phyloP scores from a whole-genome alignment of 192 early-diverging fungal species.

The Coemansia umbellata region DNA sequence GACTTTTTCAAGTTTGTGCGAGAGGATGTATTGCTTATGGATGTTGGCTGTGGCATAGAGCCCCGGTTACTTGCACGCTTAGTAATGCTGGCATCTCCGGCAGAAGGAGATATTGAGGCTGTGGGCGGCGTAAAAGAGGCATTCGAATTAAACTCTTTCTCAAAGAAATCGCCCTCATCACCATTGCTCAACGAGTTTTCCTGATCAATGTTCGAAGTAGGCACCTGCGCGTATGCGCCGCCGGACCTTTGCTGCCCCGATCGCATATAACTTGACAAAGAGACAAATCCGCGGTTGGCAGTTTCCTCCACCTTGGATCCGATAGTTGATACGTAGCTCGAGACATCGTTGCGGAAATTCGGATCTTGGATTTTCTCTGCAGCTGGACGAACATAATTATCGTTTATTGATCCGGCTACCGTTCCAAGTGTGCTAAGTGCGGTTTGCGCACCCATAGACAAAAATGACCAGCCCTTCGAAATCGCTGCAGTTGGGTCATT shows the following conservation, averaged over 20 bases:
- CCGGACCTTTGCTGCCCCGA: slow-evolving; percentile 16
- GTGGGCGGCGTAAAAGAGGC: slow-evolving; percentile 22
- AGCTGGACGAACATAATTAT: slow-evolving; percentile 63
- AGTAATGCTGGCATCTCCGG: neutral
- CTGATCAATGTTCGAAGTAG: neutral
- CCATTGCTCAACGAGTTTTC: neutral
- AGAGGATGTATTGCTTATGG: slow-evolving; percentile 2
- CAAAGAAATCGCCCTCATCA: slow-evolving; percentile 27
- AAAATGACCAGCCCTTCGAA: slow-evolving; percentile 63
- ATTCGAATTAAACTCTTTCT: slow-evolving; percentile 16
- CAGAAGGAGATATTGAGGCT: slow-evolving; percentile 2
- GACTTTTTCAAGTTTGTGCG: slow-evolving; percentile 16
- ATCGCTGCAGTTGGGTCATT: slow-evolving; percentile 67
- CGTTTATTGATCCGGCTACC: slow-evolving; percentile 54
- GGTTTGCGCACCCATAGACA: slow-evolving; percentile 55
- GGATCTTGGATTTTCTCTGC: slow-evolving; percentile 60
- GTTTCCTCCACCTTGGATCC: slow-evolving; percentile 36
- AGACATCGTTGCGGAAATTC: slow-evolving; percentile 59
- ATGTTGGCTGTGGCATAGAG: slow-evolving; percentile 1
- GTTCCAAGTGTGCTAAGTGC: slow-evolving; percentile 40
- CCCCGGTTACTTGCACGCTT: slow-evolving; percentile 15
- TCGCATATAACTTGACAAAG: slow-evolving; percentile 32
- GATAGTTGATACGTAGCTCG: slow-evolving; percentile 59
- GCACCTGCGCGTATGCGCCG: slow-evolving; percentile 24
- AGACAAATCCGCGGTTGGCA: slow-evolving; percentile 32